phyloP scores from a whole-genome alignment of 345 rosid genomes.

The Garcia nutans region DNA sequence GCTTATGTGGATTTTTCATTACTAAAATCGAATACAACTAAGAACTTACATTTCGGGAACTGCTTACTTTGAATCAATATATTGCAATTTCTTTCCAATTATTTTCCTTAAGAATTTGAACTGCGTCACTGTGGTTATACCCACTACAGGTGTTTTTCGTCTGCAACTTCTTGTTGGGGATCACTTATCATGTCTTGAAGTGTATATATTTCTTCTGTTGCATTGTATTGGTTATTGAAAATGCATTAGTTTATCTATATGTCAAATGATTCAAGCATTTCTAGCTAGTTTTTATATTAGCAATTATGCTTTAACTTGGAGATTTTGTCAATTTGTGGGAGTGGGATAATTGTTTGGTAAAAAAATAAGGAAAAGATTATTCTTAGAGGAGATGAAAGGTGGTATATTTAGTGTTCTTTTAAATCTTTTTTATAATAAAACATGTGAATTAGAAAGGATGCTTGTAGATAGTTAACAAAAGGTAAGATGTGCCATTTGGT shows the following conservation, averaged over 20 bases:
- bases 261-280: neutral
- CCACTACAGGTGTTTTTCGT: neutral
- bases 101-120: neutral
- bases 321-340: neutral
- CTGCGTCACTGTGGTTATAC: neutral
- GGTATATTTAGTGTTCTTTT: neutral
- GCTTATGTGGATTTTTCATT: neutral
- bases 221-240: neutral
- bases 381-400: neutral
- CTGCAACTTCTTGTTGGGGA: neutral
- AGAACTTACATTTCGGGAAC: neutral
- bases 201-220: neutral
- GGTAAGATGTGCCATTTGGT: neutral
- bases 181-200: neutral
- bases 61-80: neutral
- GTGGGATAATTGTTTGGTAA: neutral
- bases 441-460: neutral
- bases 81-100: neutral
- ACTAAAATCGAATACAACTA: neutral
- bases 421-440: neutral
- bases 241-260: neutral
- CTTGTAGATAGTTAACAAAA: neutral
- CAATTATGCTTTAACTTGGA: neutral
- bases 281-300: neutral
- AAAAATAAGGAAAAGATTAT: neutral